phyloP scores from a whole-genome alignment of 306 rosid genomes.

The Mimosa pudica region DNA sequence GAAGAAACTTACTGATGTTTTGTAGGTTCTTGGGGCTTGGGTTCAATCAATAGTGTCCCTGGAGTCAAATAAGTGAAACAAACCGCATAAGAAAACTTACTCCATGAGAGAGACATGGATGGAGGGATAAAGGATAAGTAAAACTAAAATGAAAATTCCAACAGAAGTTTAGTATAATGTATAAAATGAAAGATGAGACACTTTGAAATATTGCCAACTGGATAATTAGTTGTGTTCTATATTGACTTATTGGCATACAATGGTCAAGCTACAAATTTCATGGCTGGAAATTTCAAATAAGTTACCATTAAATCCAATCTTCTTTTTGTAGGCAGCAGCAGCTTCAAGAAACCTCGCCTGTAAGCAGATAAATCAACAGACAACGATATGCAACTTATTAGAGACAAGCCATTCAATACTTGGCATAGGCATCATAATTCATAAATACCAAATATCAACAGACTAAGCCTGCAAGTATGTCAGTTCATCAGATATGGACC shows the following conservation, averaged over 20 bases:
- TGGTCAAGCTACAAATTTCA: conserved; percentile 2
- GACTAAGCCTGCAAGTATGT: neutral
- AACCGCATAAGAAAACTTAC: conserved; percentile 4
- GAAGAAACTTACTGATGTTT: conserved; percentile 76
- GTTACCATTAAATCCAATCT: conserved; percentile 92
- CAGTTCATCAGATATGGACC: neutral
- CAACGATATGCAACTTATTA: conserved; percentile 10
- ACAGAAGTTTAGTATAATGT: neutral
- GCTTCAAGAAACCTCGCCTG: conserved; percentile 92
- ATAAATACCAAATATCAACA: neutral
- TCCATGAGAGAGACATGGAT: neutral
- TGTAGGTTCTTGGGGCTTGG: conserved; percentile 98
- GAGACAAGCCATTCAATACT: neutral
- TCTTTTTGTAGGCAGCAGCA: conserved; percentile 85
- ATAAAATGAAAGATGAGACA: neutral
- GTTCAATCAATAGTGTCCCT: conserved; percentile 94
- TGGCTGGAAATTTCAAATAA: conserved; percentile 25
- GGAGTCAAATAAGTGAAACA: conserved; percentile 27
- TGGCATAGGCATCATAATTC: neutral
- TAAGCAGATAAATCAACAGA: conserved; percentile 31
- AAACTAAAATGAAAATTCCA: neutral
- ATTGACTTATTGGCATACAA: conserved; percentile 15
- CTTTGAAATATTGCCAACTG: neutral
- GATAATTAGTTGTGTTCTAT: conserved; percentile 2
- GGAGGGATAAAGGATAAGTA: neutral